Evolutionary conservation across 2,329 filamentous ascomycete genomes (phyloP), one percentile per base, ranked within the genome.

Genomic region (Nigrograna mackinnonii): DNA sequence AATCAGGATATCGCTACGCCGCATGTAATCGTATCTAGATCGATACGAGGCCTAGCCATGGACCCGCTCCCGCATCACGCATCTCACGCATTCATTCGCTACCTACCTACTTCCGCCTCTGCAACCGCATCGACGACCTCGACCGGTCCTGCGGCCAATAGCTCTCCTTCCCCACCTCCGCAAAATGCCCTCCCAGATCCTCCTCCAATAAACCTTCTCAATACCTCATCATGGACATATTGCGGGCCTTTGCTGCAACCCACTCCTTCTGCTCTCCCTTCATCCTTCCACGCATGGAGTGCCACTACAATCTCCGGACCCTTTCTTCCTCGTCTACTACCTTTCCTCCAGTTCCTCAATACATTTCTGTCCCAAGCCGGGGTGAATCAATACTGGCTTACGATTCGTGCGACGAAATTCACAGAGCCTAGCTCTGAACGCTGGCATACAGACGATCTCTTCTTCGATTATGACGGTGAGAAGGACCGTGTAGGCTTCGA

Each of bases 401-500:
- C 75, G 0, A 67, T 78, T 39, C 72, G 75, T 34, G 74, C 75
- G 36, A 73, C 72, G 0, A 69, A 57, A 31, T 63, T 71, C 0
- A 74, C 71, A 22, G 73, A 76, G 19, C 78, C 69, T 51, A 69
- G 78, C 47, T 58, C 49, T 7, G 70, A 72, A 1, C 59, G 76
- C 35, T 78, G 75, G 76, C 76, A 79, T 44, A 73, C 72, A 0
- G 76, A 79, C 46, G 74, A 79, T 41, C 56, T 74, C 13, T 78
- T 78, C 55, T 79, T 68, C 52, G 22, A 38, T 38, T 22, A 31
- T n/a, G 35, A 38, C 2, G 43, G 35, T 17, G 32, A 33, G 17
- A 33, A 37, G 31, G 33, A 41, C 30, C 30, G 46, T 12, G 16
- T 34, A n/a, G 20, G 6, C 6, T 6, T 5, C 6, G 6, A 24